Evolutionary conservation across 2,329 filamentous ascomycete species (phyloP), one percentile per base, ranked within the genome.

Genomic region (Coniochaeta sp.): DNA sequence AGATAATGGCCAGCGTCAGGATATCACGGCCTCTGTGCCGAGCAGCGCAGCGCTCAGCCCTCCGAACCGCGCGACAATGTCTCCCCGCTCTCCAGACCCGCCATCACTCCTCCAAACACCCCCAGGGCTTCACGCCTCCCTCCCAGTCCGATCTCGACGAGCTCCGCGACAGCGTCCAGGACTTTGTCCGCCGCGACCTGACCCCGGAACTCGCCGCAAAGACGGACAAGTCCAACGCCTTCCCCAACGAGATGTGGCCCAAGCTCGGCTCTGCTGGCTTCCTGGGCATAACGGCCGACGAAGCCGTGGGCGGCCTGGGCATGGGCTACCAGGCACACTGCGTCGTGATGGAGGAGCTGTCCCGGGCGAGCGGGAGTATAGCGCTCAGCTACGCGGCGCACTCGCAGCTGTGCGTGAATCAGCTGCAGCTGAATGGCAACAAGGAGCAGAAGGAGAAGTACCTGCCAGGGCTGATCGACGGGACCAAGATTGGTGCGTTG

Each of bases 301-400:
- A 96, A 75, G 89, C 91, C 60, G 91, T 95, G 58, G 95, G 95
- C 40, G 95, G 93, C 2, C 75, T 98, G 54, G 90, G 82, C 1
- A 89, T 98, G 86, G 95, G 95, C 12, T 99, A 98, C 75, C 93
- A 98, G 77, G 93, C 95, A 52, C 95, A 99, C 76, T 96, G 91
- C 71, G 80, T 96, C 7, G 91, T 97, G 54, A 89, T 98, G 86
- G 95, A 99, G 76, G 95, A 98, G 79, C 81, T 99, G 47, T 95
- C 89, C 60, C 84, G 93, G 61, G 93, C 93, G 2, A 93, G 89
- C 58, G 93, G 78, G 16, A 90, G 87, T 63, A 91, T 96, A 68
- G 93, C 86, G 0, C 83, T 99, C 55, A 96, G 91, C 66, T 99
- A 98, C 73, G 93, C 93, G 2, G 95, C 95, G 8, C 95, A 99